These are phyloP conservation scores for Iberis pinnata DNA, from an alignment of 345 rosid genomes.

Conservation along the genomic window DNA sequence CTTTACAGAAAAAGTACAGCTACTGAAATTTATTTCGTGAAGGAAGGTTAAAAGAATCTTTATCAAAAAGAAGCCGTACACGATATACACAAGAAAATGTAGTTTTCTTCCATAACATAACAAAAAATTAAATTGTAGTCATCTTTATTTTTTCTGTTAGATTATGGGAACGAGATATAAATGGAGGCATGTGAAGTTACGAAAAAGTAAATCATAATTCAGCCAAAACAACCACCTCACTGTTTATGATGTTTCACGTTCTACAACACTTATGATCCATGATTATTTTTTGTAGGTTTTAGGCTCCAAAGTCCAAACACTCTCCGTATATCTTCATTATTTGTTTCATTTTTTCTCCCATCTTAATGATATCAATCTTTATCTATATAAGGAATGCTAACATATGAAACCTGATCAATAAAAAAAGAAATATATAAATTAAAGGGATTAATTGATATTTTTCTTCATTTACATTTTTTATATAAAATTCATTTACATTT, in stretches of 20 bases:
- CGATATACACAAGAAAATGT: conserved; percentile 12
- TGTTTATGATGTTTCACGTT: conserved; percentile 28
- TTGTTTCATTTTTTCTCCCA: background rate
- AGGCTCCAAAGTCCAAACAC: conserved; percentile 15
- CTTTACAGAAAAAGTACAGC: background rate
- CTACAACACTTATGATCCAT: conserved; percentile 22
- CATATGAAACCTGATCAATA: background rate
- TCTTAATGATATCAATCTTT: conserved; percentile 17
- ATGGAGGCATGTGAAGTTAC: conserved; percentile 8
- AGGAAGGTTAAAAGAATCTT: background rate
- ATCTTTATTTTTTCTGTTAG: background rate
- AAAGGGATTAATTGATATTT: no score
- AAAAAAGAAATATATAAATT: background rate
- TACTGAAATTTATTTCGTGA: conserved; percentile 5
- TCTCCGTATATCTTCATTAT: conserved; percentile 11
- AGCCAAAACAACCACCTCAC: conserved; percentile 12
- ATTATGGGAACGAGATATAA: conserved; percentile 14
- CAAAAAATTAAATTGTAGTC: conserved; percentile 13
- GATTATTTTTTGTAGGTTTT: conserved; percentile 16
- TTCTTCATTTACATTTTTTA: no score
- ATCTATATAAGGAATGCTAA: conserved; percentile 18
- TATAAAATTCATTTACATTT: no score
- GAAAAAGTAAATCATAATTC: background rate
- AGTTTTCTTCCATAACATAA: background rate
- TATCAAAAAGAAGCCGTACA: conserved; percentile 23